These are phyloP conservation scores for Lactifluus pinguis DNA, from an alignment of 768 basidiomycete species.

Conservation along the genomic window DNA sequence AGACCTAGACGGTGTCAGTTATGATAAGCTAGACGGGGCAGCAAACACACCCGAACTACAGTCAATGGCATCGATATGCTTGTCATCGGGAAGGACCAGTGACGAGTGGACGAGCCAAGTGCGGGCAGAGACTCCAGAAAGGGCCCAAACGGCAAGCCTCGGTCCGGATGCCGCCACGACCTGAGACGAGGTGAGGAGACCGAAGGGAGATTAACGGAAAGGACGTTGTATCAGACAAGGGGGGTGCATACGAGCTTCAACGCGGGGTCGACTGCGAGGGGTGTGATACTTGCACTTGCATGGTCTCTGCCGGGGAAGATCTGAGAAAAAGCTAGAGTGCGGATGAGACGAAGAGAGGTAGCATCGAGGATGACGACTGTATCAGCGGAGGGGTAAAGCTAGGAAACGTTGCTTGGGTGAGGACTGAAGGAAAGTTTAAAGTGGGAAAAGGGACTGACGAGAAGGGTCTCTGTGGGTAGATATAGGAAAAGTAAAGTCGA, in stretches of 20 bases:
- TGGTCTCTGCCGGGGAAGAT: conserved; percentile 58
- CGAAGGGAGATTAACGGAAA: background rate
- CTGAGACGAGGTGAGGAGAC: conserved; percentile 29
- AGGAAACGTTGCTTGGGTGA: conserved; percentile 11
- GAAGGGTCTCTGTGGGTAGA: conserved; percentile 44
- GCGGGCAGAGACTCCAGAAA: conserved; percentile 53
- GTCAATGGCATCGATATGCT: conserved; percentile 53
- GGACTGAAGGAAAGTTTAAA: background rate
- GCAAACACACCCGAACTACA: conserved; percentile 57
- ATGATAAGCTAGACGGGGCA: conserved; percentile 23
- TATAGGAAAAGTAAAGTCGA: conserved; percentile 48
- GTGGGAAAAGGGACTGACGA: conserved; percentile 37
- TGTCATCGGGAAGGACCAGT: conserved; percentile 49
- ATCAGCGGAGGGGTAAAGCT: conserved; percentile 71
- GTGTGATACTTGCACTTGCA: conserved; percentile 40
- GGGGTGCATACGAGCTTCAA: conserved; percentile 65
- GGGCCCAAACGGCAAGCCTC: conserved; percentile 70
- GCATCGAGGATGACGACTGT: conserved; percentile 65
- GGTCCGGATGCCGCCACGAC: conserved; percentile 63
- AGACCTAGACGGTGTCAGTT: conserved; percentile 41
- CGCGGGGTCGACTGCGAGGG: conserved; percentile 62
- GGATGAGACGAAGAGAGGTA: conserved; percentile 50
- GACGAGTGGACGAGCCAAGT: conserved; percentile 80
- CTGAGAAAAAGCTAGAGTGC: conserved; percentile 72
- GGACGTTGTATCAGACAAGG: background rate